phyloP scores from a whole-genome alignment of 2,329 filamentous ascomycete genomes.

The Paracamarosporium sp. region DNA sequence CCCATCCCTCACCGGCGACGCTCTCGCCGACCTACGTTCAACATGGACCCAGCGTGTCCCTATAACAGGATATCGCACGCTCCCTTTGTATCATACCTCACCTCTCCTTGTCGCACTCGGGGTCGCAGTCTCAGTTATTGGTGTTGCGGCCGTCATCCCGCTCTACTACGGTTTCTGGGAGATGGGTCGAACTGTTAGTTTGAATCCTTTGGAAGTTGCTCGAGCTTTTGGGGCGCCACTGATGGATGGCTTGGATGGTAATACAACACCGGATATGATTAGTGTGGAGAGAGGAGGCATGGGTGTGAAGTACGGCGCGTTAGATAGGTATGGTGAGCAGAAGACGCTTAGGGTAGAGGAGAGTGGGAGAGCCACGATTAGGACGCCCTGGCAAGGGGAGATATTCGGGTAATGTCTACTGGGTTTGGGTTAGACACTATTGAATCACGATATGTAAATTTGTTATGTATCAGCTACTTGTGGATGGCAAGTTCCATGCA shows the following conservation, averaged over 20 bases:
- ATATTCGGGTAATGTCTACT: slow-evolving; percentile 24
- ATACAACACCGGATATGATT: slow-evolving; percentile 23
- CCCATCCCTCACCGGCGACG: not conserved
- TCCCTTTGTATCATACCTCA: slow-evolving; percentile 12
- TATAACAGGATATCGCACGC: not conserved
- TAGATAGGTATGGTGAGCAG: slow-evolving; percentile 28
- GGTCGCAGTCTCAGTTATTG: slow-evolving; percentile 18
- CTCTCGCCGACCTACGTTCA: slow-evolving; percentile 8
- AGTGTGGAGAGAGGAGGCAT: slow-evolving; percentile 25
- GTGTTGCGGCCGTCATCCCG: slow-evolving; percentile 24
- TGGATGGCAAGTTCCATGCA: no score
- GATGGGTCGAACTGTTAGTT: slow-evolving; percentile 31
- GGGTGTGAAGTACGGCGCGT: slow-evolving; percentile 27
- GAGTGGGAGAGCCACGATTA: slow-evolving; percentile 17
- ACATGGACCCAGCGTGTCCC: slow-evolving; percentile 15
- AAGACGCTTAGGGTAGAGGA: slow-evolving; percentile 32
- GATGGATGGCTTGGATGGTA: slow-evolving; percentile 33
- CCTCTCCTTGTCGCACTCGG: slow-evolving; percentile 14
- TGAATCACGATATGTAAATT: no score
- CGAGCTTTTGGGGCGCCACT: slow-evolving; percentile 40
- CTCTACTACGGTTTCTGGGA: slow-evolving; percentile 38
- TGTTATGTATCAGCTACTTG: no score
- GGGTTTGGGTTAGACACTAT: no score
- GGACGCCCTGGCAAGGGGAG: slow-evolving; percentile 28
- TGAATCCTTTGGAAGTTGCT: slow-evolving; percentile 42